Base-by-base conservation (phyloP, 306 rosid genomes). In the Clitoria ternatea region DNA sequence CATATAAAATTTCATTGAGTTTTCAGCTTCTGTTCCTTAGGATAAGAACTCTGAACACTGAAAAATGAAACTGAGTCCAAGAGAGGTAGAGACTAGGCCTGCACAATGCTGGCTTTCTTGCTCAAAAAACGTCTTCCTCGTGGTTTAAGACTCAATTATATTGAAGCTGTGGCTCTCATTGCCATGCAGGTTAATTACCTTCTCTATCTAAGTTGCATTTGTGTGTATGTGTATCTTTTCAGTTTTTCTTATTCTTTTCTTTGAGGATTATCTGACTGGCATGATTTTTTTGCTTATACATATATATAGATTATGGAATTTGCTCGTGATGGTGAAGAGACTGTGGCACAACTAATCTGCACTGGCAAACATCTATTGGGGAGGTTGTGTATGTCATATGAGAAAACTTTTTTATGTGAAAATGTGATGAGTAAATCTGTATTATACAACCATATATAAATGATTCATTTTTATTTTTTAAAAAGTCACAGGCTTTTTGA, bases 71-170 rank as follows among this genome's bases (percentile, higher is more conserved):
- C 70, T 88, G 66, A 55, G 67, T 68, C 97, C 96, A 2, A 83
- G 85, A 74, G 97, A 91, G 71, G 65, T 80, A 22, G 97, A 91
- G 18, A 65, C 77, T 86, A 45, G 56, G 53, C 48, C 77, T 91
- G 19, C 88, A 88, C 64, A 80, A 78, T 78, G 96, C 89, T 35
- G 97, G 97, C 17, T 88, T 33, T 74, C 84, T 91, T 13, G 90
- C 97, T 0, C 97, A 86, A 81, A 88, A 88, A 88, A 77, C 95
- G 97, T 36, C 96, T 88, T 61, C 90, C 97, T 77, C 96, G 97
- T 45, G 88, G 97, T 19, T 77, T 88, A 77, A 80, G 78, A 66
- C 85, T 88, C 43, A 88, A 88, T 72, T 84, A 80, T 55, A 26
- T 83, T 19, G 89, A 91, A 88, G 81, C 97, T 37, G 83, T 85